phyloP scores from a whole-genome alignment of 2,329 filamentous ascomycete genomes.

The Alternaria triticimaculans region DNA sequence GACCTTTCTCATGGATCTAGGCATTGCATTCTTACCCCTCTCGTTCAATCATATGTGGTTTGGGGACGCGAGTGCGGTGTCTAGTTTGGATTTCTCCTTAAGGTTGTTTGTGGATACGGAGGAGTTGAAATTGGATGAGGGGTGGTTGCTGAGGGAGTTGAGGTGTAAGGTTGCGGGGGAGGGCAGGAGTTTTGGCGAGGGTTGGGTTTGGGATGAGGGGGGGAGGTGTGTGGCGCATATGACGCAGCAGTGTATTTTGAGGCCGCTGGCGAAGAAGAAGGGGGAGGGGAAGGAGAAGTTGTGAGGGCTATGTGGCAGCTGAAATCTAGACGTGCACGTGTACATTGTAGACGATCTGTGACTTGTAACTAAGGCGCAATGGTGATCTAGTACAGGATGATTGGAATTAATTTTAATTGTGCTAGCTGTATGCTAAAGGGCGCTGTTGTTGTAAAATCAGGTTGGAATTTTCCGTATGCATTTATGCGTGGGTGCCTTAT shows the following conservation, averaged over 20 bases:
- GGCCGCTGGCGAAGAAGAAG: slow-evolving; percentile 25
- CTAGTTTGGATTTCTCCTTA: slow-evolving; percentile 60
- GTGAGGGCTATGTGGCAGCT: too few relatives aligned
- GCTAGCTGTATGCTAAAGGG: too few relatives aligned
- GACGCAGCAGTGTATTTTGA: slow-evolving; percentile 56
- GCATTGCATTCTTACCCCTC: slow-evolving; percentile 54
- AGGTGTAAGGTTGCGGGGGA: slow-evolving; percentile 47
- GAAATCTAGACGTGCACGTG: too few relatives aligned
- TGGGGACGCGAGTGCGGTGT: slow-evolving; percentile 54
- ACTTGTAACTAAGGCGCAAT: too few relatives aligned
- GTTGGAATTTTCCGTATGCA: too few relatives aligned
- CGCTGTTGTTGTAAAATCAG: too few relatives aligned
- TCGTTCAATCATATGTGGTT: slow-evolving; percentile 53
- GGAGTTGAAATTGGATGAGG: slow-evolving; percentile 36
- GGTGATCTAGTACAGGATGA: too few relatives aligned
- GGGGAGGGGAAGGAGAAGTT: slow-evolving; percentile 16
- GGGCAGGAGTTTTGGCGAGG: slow-evolving; percentile 56
- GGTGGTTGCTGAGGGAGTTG: slow-evolving; percentile 56
- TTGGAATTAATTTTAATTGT: too few relatives aligned
- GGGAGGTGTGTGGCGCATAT: slow-evolving; percentile 57
- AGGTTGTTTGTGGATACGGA: slow-evolving; percentile 51
- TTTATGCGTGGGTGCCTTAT: too few relatives aligned
- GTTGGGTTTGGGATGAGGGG: slow-evolving; percentile 53
- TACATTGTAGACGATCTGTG: too few relatives aligned
- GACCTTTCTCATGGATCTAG: slow-evolving; percentile 56